phyloP scores from a whole-genome alignment of 139 green algal genomes.

The Volvox reticuliferus region DNA sequence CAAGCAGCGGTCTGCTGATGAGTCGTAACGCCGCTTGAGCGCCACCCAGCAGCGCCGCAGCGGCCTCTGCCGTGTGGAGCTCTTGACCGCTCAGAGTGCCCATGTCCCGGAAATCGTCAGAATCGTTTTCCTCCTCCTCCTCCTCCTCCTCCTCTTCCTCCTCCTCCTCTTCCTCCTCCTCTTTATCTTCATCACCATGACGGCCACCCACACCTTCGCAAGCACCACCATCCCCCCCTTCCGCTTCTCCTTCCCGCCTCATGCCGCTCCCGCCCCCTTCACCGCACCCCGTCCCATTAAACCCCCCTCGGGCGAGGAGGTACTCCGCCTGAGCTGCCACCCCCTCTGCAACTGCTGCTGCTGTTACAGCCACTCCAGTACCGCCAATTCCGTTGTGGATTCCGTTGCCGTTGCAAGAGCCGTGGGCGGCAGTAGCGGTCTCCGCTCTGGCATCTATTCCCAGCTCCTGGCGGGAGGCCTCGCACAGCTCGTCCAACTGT shows the following conservation, averaged over 20 bases:
- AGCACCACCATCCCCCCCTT: not conserved
- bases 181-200: not conserved
- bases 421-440: no score
- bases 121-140: not conserved
- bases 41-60: slow-evolving; percentile 24
- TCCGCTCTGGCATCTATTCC: not conserved
- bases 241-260: not conserved
- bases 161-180: slow-evolving; percentile 3
- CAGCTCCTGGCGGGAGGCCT: not conserved
- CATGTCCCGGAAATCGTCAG: slow-evolving; percentile 40
- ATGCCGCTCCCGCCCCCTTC: not conserved
- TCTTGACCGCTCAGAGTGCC: slow-evolving; percentile 1
- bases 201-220: not conserved
- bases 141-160: not conserved
- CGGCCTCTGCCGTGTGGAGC: not conserved
- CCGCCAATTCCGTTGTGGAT: not conserved
- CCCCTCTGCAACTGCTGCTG: no score
- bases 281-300: not conserved
- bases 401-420: not conserved
- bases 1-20: slow-evolving; percentile 34
- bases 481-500: slow-evolving; percentile 28
- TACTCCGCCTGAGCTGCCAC: no score
- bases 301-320: no score
- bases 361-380: not conserved
- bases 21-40: not conserved